Evolutionary conservation across 1,284 basidiomycete species (phyloP), one percentile per base, ranked within the genome.

Genomic region (Cutaneotrichosporon spelunceum): DNA sequence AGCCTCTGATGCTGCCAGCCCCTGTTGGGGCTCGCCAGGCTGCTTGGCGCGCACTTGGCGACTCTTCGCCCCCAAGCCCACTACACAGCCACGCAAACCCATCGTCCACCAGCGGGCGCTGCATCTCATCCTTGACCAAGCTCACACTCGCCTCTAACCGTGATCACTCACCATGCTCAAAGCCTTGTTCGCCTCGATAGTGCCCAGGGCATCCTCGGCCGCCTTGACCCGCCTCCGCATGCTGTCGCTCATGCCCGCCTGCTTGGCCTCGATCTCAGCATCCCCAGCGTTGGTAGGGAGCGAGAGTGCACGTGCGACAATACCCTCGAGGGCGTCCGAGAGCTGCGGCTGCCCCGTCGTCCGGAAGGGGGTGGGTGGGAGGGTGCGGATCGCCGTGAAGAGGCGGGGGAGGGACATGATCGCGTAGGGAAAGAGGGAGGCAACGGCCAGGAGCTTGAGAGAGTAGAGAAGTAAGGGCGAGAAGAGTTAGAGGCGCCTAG

Each of bases 361-460:
- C 33, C 74, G 67, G 58, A 77, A 67, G 3, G 76, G 76, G 19
- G 74, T 72, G 19, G 71, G 60, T 16, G 71, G 72, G 39, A 77
- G 61, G 9, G 72, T 63, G 55, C 70, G 70, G 49, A 70, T 65
- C 30, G 73, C 60, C 13, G 65, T 57, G 48, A 72, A 56, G 30
- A 76, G 66, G 54, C 56, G 30, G 53, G 59, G 36, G 56, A 63
- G 53, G 26, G 57, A 45, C 36, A 48, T 44, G 19, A 42, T 30
- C n/a, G n/a, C n/a, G n/a, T n/a, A n/a, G n/a, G n/a, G n/a, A n/a
- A n/a, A n/a, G n/a, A n/a, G n/a, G n/a, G n/a, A n/a, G n/a, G n/a
- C n/a, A n/a, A n/a, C n/a, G n/a, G n/a, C n/a, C n/a, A n/a, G n/a
- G 49, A 14, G 42, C 29, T 33, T 11, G 47, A 16, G 53, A 4